Evolutionary conservation across 176 grass and related monocot genomes (phyloP), one percentile per base, ranked within the genome.

Genomic region (Typha latifolia): DNA sequence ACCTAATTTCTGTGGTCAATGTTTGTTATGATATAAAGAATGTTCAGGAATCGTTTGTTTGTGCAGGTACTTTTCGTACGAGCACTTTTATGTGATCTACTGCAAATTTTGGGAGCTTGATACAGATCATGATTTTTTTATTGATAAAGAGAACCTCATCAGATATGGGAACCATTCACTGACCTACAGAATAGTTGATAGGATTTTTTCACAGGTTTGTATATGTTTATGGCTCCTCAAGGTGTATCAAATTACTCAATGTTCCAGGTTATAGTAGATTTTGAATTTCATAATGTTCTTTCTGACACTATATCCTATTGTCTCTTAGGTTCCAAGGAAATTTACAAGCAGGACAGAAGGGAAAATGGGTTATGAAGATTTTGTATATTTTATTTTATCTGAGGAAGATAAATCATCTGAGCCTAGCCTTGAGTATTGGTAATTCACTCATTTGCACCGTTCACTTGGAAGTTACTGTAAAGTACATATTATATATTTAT

Each of bases 71-170:
- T 99, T 99, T 72, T 99, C 95, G 32, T 99, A 99, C 47, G 95
- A 99, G 69, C 95, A 99, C 64, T 99, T 99, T 14, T 99, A 99
- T 93, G 95, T 99, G 43, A 94, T 99, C 69, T 99, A 99, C 69
- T 99, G 95, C 69, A 99, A 99, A 68, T 99, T 99, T 68, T 99
- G 95, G 95, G 95, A 99, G 81, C 81, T 99, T 51, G 95, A 94
- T 65, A 81, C 95, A 77, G 95, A 99, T 83, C 95, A 99, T 71
- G 95, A 99, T 81, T 94, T 99, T 80, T 85, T 94, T 31, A 99
- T 99, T 62, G 95, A 99, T 72, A 99, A 94, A 84, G 95, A 99
- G 72, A 99, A 99, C 68, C 89, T 99, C 57, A 94, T 99, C 67
- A 90, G 77, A 99, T 99, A 99, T 72, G 95, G 95, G 63, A 99